Percentiles rank a stretch among this genome's conserved stretches.
Evolutionary conservation across 768 basidiomycete species (phyloP).

Genomic region (Mycena galericulata): DNA sequence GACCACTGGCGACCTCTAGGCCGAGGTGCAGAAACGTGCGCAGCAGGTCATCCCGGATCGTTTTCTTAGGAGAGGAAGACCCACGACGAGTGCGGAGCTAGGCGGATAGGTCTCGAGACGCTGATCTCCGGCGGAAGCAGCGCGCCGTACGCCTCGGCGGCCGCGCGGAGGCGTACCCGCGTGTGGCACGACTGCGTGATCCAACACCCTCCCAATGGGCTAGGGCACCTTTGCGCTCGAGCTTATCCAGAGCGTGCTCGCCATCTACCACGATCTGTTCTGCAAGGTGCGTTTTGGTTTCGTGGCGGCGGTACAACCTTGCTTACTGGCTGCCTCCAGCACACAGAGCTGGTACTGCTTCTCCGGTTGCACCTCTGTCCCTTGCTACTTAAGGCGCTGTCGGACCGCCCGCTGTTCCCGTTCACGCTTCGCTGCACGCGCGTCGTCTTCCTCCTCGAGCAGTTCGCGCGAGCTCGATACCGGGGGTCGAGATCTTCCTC

Average conservation of each 20-base stretch:
- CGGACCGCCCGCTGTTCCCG: conserved; percentile 86
- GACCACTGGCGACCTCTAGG: conserved; percentile 70
- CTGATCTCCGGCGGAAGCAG: no score
- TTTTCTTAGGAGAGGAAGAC: conserved; percentile 45
- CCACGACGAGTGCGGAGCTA: conserved; percentile 75
- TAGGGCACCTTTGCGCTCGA: conserved; percentile 99
- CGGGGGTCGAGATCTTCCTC: conserved; percentile 90
- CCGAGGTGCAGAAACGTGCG: conserved; percentile 79
- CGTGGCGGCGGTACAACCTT: no score
- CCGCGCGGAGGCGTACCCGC: no score
- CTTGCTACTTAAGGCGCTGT: conserved; percentile 85
- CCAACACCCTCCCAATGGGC: no score
- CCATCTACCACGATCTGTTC: conserved; percentile 91
- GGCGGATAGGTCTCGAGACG: no score
- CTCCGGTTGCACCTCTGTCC: conserved; percentile 92
- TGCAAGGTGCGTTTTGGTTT: conserved; percentile 68
- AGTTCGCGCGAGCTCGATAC: conserved; percentile 87
- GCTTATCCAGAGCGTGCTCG: conserved; percentile 95
- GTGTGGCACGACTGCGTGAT: no score
- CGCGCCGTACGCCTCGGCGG: no score
- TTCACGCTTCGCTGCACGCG: conserved; percentile 91
- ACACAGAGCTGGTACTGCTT: conserved; percentile 86
- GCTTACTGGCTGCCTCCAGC: conserved; percentile 56
- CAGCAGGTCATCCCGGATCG: conserved; percentile 77
- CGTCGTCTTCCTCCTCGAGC: conserved; percentile 93